These are phyloP conservation scores for Penicillium taxi DNA, from an alignment of 495 filamentous ascomycete species.

Conservation along the genomic window DNA sequence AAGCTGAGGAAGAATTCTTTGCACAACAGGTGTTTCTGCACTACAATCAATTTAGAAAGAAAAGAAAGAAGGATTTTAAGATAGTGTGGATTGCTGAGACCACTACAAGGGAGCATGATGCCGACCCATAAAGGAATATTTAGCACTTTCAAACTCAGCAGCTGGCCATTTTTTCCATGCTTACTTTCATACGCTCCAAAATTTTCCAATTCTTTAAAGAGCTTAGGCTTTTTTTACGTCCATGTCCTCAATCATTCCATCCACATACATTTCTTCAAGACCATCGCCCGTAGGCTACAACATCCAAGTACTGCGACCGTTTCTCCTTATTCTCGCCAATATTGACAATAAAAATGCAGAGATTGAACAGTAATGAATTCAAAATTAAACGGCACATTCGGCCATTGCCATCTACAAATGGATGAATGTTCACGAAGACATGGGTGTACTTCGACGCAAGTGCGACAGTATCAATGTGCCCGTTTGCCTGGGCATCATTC, in stretches of 20 bases:
- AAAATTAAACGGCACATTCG: conserved; percentile 28
- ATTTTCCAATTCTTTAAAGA: conserved; percentile 7
- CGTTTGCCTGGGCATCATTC: neutral
- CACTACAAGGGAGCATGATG: too few species aligned
- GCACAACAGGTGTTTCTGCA: too few species aligned
- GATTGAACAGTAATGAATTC: conserved; percentile 23
- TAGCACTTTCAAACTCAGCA: too few species aligned
- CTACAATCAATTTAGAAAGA: too few species aligned
- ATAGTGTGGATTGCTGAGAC: too few species aligned
- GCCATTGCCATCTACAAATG: conserved; percentile 34
- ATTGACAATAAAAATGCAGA: conserved; percentile 15
- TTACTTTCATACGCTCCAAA: too few species aligned
- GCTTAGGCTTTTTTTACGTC: conserved; percentile 3
- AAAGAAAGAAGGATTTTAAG: too few species aligned
- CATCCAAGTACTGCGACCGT: neutral
- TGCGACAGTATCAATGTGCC: conserved; percentile 21
- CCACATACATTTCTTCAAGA: conserved; percentile 6
- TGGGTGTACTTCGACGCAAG: conserved; percentile 25
- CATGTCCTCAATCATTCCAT: too few species aligned
- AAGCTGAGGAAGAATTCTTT: too few species aligned
- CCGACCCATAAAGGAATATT: too few species aligned
- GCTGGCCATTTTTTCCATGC: too few species aligned
- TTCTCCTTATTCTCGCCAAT: conserved; percentile 22
- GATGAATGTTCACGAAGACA: conserved; percentile 29
- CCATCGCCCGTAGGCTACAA: neutral